phyloP scores from a whole-genome alignment of 2,329 filamentous ascomycete species.

The Seiridium unicorne region DNA sequence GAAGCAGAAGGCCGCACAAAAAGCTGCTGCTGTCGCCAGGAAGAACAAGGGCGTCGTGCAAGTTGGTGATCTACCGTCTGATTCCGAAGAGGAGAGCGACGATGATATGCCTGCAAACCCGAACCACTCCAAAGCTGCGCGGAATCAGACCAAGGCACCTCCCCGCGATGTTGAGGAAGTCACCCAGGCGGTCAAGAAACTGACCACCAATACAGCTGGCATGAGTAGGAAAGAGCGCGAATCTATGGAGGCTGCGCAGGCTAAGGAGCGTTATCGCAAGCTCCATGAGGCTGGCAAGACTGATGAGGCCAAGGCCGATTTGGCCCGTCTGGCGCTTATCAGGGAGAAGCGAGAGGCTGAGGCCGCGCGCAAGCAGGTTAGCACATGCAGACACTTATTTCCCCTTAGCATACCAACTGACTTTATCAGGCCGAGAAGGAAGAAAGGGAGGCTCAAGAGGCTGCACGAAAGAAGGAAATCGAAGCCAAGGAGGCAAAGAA shows the following conservation, averaged over 20 bases:
- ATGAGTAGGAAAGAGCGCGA: constrained; percentile 59
- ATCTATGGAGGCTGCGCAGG: constrained; percentile 81
- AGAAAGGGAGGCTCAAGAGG: constrained; percentile 52
- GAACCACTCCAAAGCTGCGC: constrained; percentile 79
- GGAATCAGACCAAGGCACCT: constrained; percentile 53
- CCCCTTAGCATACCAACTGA: constrained; percentile 13
- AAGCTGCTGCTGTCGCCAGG: constrained; percentile 81
- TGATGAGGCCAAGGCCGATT: constrained; percentile 86
- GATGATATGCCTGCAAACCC: constrained; percentile 81
- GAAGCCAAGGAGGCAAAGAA: constrained; percentile 56
- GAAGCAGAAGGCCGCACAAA: constrained; percentile 84
- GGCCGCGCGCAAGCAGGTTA: constrained; percentile 76
- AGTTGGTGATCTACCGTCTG: constrained; percentile 82
- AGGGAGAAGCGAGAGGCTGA: constrained; percentile 84
- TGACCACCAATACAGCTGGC: constrained; percentile 26
- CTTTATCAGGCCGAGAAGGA: constrained; percentile 54
- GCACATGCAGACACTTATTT: constrained; percentile 22
- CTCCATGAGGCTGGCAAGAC: constrained; percentile 94
- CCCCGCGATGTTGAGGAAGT: constrained; percentile 43
- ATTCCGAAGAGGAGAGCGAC: constrained; percentile 53
- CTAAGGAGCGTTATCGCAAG: constrained; percentile 88
- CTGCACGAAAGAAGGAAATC: constrained; percentile 46
- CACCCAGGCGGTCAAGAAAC: constrained; percentile 54
- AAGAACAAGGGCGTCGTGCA: constrained; percentile 70
- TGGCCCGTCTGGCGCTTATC: constrained; percentile 79